phyloP scores from a whole-genome alignment of 2,329 filamentous ascomycete genomes.

The Tolypocladium ophioglossoides region DNA sequence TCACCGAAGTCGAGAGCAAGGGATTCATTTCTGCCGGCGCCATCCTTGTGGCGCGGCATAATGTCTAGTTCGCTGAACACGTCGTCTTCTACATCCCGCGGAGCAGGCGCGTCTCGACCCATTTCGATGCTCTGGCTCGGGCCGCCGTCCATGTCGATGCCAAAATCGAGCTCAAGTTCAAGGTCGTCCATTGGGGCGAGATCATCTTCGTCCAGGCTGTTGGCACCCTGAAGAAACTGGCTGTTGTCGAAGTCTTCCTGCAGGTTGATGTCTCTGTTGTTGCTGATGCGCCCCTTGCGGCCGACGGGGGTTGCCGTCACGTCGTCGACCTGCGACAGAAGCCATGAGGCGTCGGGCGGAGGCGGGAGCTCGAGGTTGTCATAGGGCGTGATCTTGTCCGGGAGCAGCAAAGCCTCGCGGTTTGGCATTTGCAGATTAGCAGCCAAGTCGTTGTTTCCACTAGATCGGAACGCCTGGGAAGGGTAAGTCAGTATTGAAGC shows the following conservation, averaged over 20 bases:
- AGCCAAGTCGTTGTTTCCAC: conserved; percentile 92
- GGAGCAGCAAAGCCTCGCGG: conserved; percentile 77
- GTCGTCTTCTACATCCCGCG: conserved; percentile 58
- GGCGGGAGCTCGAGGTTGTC: conserved; percentile 70
- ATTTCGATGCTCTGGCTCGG: conserved; percentile 67
- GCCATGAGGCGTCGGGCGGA: conserved; percentile 77
- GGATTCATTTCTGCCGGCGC: conserved; percentile 43
- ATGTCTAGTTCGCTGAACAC: conserved; percentile 56
- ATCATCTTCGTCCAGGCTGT: conserved; percentile 46
- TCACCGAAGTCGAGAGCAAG: conserved; percentile 43
- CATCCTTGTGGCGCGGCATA: conserved; percentile 44
- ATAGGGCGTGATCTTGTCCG: conserved; percentile 86
- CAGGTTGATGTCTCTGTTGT: conserved; percentile 56
- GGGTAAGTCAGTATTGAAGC: conserved; percentile 16
- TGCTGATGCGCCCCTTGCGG: conserved; percentile 46
- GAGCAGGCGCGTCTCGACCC: conserved; percentile 71
- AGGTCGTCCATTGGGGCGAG: conserved; percentile 53
- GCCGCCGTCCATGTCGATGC: conserved; percentile 61
- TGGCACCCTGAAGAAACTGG: conserved; percentile 66
- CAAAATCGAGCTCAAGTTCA: conserved; percentile 64
- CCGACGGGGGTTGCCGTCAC: conserved; percentile 40
- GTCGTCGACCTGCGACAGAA: conserved; percentile 66
- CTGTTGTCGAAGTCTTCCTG: conserved; percentile 63
- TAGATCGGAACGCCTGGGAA: conserved; percentile 77
- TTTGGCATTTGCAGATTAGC: conserved; percentile 69